Evolutionary conservation across 306 rosid genomes (phyloP), one percentile per base, ranked within the genome.

Genomic region (Cucumis hystrix): DNA sequence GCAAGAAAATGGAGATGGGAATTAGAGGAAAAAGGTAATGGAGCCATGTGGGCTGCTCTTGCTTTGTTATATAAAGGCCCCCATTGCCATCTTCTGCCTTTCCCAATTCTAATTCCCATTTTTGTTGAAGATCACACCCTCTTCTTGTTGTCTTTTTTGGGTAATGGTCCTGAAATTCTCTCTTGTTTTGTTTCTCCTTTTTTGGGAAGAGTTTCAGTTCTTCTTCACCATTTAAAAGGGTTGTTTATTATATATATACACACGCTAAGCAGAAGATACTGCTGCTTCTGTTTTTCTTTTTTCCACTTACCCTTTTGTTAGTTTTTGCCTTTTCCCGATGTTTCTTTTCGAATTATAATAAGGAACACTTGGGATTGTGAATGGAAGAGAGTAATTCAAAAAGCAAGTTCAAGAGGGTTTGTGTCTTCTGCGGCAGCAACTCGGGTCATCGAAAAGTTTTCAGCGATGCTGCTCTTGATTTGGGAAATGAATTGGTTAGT

Each of bases 341-440:
- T 69, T 77, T 86, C 54, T 83, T 83, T 81, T 78, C 62, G 74
- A 72, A 69, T 81, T 79, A 86, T 82, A 76, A 72, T 59, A 77
- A 41, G 57, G 52, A 83, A 39, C 8, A 80, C 60, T 23, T 59
- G 83, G 58, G 58, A 86, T 78, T 79, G 84, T 79, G 68, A 87
- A 93, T 93, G 98, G 97, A 85, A 87, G 91, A 87, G 75, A 71
- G 81, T 61, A 80, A 82, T 73, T 57, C 79, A 25, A 80, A 72
- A 73, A 88, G 97, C 96, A 87, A 87, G 85, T 93, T 93, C 85
- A 86, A 59, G 66, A 93, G 83, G 85, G 81, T 93, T 28, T 93
- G 97, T 75, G 98, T 93, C 74, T 93, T 93, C 83, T 93, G 98
- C 57, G 98, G 98, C 75, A 93, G 98, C 90, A 93, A 88, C 90